Evolutionary conservation across 169 alveolate genomes (phyloP).

Genomic region (Cryptosporidium parvum): DNA sequence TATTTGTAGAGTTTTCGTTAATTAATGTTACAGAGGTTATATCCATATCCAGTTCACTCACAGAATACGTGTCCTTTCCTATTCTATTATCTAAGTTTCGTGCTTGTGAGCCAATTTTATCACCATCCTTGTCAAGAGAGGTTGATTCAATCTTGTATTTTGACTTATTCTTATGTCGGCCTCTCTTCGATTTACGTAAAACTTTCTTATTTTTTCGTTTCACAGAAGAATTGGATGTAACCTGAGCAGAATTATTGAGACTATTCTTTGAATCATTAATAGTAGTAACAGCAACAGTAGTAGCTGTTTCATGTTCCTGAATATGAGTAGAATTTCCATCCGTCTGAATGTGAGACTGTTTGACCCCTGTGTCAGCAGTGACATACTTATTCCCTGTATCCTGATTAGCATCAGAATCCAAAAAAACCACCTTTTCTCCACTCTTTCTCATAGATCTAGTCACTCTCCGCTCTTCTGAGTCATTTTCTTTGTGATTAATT

Average conservation of each 20-base stretch:
- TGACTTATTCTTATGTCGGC: constrained; percentile 4
- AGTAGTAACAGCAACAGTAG: neutral
- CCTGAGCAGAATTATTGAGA: neutral
- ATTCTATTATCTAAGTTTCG: neutral
- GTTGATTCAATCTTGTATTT: neutral
- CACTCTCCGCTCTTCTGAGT: constrained; percentile 46
- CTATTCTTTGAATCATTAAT: neutral
- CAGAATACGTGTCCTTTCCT: neutral
- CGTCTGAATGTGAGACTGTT: neutral
- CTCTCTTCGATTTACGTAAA: constrained; percentile 40
- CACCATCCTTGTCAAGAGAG: neutral
- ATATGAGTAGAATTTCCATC: neutral
- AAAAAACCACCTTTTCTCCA: neutral
- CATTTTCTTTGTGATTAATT: neutral
- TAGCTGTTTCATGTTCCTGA: neutral
- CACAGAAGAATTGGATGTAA: neutral
- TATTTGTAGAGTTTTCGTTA: constrained; percentile 22
- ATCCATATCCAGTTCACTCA: constrained; percentile 1
- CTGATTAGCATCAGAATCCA: neutral
- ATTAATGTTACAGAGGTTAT: constrained; percentile 59
- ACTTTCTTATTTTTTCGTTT: constrained; percentile 36
- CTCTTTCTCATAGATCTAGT: constrained; percentile 65
- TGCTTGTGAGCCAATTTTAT: neutral
- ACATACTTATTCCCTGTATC: neutral
- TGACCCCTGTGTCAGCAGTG: neutral